Base-by-base conservation (phyloP, 805 yeast genomes). In the Yarrowia bubula region DNA sequence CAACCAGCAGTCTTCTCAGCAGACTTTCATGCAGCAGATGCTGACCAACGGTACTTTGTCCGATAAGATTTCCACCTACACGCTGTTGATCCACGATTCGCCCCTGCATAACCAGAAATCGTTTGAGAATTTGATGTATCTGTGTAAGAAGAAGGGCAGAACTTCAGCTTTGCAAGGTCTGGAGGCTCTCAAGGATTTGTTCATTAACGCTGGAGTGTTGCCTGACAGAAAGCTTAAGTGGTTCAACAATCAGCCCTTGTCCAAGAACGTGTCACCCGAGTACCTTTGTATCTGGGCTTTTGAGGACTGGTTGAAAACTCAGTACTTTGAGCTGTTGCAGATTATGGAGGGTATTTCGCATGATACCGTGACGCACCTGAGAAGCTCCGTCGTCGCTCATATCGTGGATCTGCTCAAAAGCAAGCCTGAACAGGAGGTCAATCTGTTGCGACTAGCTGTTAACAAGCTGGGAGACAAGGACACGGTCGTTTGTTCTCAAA, bases 381-480 rank as follows among this genome's bases (percentile, higher is more conserved):
- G 96, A 75, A 82, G 87, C 80, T 89, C 85, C 68, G 85, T 88
- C 33, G 83, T 92, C 38, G 79, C 84, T 44, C 92, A 90, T 72
- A 83, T 92, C 37, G 89, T 92, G 70, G 96, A 89, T 66, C 79
- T 95, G 48, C 78, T 95, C 67, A 86, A 86, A 68, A 81, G 88
- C 6, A 93, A 92, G 75, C 98, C 99, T 4, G 99, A 95, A 78
- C 99, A 95, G 79, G 99, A 95, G 76, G 96, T 87, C 62, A 95
- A 95, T 75, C 79, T 95, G 69, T 80, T 95, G 71, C 83, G 92
- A 70, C 80, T 95, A 64, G 97, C 96, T 63, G 95, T 92, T 51
- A 95, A 95, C 75, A 95, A 95, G 75, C 80, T 95, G 41, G 99
- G 99, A 77, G 99, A 95, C 74, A 83, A 84, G 48, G 97, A 93